Percentiles rank a stretch among this genome's conserved stretches.
phyloP scores from a whole-genome alignment of 306 rosid genomes.

The Cicer arietinum region DNA sequence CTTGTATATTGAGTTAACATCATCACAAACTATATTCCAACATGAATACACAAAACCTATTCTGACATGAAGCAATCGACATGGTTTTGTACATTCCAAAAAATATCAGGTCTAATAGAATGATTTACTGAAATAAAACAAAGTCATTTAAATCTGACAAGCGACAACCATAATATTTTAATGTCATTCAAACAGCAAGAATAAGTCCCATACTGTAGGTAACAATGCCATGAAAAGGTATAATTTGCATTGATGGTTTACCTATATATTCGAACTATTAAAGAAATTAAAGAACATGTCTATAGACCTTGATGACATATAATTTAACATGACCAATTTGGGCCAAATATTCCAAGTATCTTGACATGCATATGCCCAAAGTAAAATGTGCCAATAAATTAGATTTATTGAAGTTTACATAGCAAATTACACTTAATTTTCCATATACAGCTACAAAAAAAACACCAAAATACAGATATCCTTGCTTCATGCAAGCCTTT shows the following conservation, averaged over 20 bases:
- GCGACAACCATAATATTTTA: conserved; percentile 23
- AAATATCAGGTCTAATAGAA: conserved; percentile 6
- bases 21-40: conserved; percentile 21
- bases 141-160: conserved; percentile 22
- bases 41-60: neutral
- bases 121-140: conserved; percentile 30
- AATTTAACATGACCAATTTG: conserved; percentile 15
- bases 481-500: conserved; percentile 14
- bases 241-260: neutral
- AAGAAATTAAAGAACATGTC: conserved; percentile 18
- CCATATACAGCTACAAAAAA: neutral
- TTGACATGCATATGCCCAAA: neutral
- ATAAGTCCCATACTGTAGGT: neutral
- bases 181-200: conserved; percentile 15
- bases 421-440: neutral
- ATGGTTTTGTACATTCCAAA: neutral
- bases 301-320: neutral
- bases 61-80: neutral
- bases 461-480: conserved; percentile 1
- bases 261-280: neutral
- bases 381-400: neutral
- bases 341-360: conserved; percentile 6
- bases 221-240: neutral
- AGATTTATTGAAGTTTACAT: neutral
- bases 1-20: neutral